Evolutionary conservation across 371 early-diverging fungal species (phyloP).

Genomic region (Mortierella sp.): DNA sequence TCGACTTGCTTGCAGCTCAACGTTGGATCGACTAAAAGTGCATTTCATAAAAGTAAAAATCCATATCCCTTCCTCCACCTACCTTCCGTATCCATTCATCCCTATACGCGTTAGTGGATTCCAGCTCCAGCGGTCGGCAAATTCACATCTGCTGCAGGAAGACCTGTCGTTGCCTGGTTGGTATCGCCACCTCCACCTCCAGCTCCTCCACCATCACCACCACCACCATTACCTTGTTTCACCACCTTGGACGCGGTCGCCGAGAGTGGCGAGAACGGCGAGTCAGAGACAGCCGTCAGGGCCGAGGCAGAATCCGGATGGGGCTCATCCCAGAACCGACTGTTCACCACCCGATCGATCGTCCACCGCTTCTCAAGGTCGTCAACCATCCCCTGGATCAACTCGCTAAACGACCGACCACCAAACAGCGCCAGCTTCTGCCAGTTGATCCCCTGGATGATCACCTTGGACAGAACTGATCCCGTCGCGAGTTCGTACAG

Average conservation of each 20-base stretch:
- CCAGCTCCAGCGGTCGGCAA: not conserved
- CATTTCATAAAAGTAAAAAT: not conserved
- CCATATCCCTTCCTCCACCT: not conserved
- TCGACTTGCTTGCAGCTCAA: too few species aligned
- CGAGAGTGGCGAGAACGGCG: not conserved
- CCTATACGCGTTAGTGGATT: not conserved
- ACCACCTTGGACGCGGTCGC: not conserved
- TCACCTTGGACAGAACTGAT: conserved; percentile 41
- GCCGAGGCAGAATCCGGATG: conserved; percentile 1
- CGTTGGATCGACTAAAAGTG: not conserved
- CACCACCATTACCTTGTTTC: not conserved
- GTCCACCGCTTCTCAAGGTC: conserved; percentile 46
- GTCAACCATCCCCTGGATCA: conserved; percentile 48
- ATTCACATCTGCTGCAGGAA: not conserved
- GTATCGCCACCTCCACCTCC: not conserved
- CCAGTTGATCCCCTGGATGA: conserved; percentile 43
- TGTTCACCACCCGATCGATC: conserved; percentile 37
- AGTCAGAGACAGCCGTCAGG: not conserved
- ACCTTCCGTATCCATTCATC: not conserved
- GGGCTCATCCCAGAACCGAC: conserved; percentile 39
- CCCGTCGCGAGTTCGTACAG: conserved; percentile 53
- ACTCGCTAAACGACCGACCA: conserved; percentile 30
- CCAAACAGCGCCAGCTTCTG: conserved; percentile 41
- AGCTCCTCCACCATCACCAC: not conserved
- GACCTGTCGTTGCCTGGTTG: too few species aligned